Base-by-base conservation (phyloP, 1,139 yeast genomes). In the Nakaseomyces uthaithaninus region DNA sequence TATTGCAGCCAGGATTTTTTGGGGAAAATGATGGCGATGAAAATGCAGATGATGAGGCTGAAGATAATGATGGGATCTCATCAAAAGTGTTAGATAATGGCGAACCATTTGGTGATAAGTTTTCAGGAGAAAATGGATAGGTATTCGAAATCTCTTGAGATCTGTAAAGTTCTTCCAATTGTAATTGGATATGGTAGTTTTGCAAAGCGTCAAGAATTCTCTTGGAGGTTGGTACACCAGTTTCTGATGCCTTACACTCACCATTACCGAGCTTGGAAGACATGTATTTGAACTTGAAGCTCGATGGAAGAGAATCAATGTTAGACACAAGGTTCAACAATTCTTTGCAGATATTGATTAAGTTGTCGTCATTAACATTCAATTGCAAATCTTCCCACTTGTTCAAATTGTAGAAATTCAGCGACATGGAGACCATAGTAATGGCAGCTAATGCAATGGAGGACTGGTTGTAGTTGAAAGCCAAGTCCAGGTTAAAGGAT, bases 401-500 rank as follows among this genome's bases (percentile, higher is more conserved):
- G 25, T 44, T 45, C 18, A 44, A 44, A 17, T 46, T 42, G 8
- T 50, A 44, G 22, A 45, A 48, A 34, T 48, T 49, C 25, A 53
- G 27, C 11, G 57, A 51, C 17, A 49, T 37, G 4, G 52, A 50
- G 20, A 49, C 45, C 23, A 55, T 25, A n/a, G 50, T 49, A 23
- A 73, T 68, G 27, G 80, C 66, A 22, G 79, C 74, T 52, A 75
- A 64, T 10, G 81, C 77, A 45, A 79, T 69, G 46, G 76, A 72
- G 25, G 78, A 72, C 16, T 76, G 63, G 18, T 75, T 65, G 55
- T 71, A 74, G 50, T 69, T 70, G 55, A 75, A 74, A 46, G 77
- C 73, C 42, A 79, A 65, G 45, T 71, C 71, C 37, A 77, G 74
- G 54, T 77, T 75, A 59, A 80, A 79, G 48, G 76, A 78, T 42